Base-by-base conservation (phyloP, 768 basidiomycete genomes). In the Asterophora lycoperdoides region DNA sequence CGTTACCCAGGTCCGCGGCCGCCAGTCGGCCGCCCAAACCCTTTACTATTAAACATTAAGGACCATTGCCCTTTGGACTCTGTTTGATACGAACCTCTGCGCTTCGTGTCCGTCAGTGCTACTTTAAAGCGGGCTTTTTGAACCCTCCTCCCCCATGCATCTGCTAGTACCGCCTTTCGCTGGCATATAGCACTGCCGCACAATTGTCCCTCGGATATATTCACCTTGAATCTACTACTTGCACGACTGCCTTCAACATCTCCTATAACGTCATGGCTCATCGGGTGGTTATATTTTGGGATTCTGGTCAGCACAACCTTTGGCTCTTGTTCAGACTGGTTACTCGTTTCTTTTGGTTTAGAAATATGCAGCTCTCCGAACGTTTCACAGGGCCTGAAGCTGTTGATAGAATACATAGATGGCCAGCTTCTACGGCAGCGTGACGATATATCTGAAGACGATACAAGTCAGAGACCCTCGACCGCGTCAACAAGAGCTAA, bases 281-380 rank as follows among this genome's bases (percentile, higher is more conserved):
- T 11, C 38, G 39, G 26, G 44, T 54, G 18, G 56, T 40, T 29
- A 55, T 64, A 8, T 64, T 62, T 43, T 63, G 62, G 62, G 61
- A 63, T 44, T 55, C 56, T 48, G 59, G 68, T 66, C 40, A 57
- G 57, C 11, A 26, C 13, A 13, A 14, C n/a, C n/a, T n/a, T 4
- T 15, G n/a, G 42, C 30, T 19, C 36, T 39, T 26, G 9, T 41
- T 14, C 29, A 1, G n/a, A 44, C 47, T 41, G 26, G 46, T 11
- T n/a, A 44, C 20, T 30, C 26, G 40, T 15, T 28, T 17, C 17
- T 42, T 18, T n/a, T 15, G 15, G 14, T 17, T 14, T 32, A 70
- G 68, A 68, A 44, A 67, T 65, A 41, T 69, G 65, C 48, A 61
- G 8, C 54, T 61, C 1, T 64, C 66, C 13, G 45, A 52, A 33